Percentiles rank a stretch among this genome's conserved stretches.
phyloP scores from a whole-genome alignment of 2,329 filamentous ascomycete species.

The Phialophora expanda region DNA sequence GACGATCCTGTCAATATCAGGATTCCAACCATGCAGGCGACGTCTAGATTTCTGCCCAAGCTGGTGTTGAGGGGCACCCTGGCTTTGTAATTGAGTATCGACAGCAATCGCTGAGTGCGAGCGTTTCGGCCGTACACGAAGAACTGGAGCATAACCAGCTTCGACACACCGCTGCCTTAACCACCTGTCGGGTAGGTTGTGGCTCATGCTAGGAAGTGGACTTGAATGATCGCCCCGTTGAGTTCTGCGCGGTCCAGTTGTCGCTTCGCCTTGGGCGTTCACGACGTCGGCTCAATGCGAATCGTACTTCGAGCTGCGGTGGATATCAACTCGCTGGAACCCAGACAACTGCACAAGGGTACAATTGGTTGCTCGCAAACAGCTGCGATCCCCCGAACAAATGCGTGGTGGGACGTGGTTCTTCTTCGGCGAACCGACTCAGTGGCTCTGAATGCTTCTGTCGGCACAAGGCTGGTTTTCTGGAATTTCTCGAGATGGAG shows the following conservation, averaged over 20 bases:
- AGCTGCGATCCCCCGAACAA: too few species aligned
- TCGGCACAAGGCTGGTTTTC: too few species aligned
- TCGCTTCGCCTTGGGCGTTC: neutral
- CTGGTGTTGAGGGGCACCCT: neutral
- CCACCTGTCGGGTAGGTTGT: neutral
- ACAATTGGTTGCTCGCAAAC: too few species aligned
- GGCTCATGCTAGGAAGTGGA: neutral
- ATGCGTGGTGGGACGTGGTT: too few species aligned
- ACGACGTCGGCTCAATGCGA: neutral
- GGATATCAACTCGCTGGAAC: too few species aligned
- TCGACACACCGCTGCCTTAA: neutral
- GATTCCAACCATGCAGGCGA: neutral
- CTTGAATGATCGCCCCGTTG: neutral
- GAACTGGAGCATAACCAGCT: neutral
- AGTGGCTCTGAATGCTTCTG: too few species aligned
- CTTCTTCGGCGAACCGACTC: too few species aligned
- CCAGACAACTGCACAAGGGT: too few species aligned
- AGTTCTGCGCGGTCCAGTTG: neutral
- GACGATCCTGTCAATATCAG: neutral
- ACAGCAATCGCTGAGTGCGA: neutral
- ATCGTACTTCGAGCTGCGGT: too few species aligned
- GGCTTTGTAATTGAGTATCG: neutral
- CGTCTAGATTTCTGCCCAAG: neutral
- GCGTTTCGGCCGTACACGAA: neutral
- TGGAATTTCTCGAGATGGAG: too few species aligned